Conservation (phyloP, 2,329 filamentous ascomycete genomes). For the Lasiodiplodia hormozganensis region DNA sequence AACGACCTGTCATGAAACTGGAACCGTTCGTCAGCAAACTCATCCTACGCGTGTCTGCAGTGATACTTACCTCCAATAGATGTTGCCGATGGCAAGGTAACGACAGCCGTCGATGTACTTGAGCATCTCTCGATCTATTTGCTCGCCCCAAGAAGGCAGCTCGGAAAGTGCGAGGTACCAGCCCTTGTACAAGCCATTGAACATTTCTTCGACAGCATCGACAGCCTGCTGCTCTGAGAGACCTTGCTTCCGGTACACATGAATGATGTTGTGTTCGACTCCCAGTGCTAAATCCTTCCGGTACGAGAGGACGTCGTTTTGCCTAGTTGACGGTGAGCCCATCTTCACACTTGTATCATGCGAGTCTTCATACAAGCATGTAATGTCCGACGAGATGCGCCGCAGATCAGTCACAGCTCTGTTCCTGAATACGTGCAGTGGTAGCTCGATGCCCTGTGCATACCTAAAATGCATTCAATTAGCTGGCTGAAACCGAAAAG, state of each 20-base stretch:
- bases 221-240: conserved; percentile 9
- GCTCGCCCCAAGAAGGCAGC: conserved; percentile 6
- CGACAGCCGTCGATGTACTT: conserved; percentile 3
- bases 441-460: conserved; percentile 1
- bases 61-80: conserved; percentile 2
- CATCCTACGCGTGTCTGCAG: too few relatives aligned
- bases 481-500: background rate
- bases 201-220: background rate
- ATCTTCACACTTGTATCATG: background rate
- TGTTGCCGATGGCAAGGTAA: background rate
- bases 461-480: background rate
- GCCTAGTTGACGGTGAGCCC: background rate
- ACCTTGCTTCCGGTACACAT: background rate
- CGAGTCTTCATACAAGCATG: background rate
- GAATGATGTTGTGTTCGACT: conserved; percentile 15
- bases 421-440: background rate
- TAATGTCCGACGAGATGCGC: conserved; percentile 1
- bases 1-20: background rate
- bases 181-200: conserved; percentile 4
- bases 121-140: conserved; percentile 2
- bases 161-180: conserved; percentile 16
- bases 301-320: conserved; percentile 11
- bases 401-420: background rate
- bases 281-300: conserved; percentile 6
- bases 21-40: background rate